Evolutionary conservation across 495 filamentous ascomycete species (phyloP), one percentile per base, ranked within the genome.

Genomic region (Penicillium taxi): DNA sequence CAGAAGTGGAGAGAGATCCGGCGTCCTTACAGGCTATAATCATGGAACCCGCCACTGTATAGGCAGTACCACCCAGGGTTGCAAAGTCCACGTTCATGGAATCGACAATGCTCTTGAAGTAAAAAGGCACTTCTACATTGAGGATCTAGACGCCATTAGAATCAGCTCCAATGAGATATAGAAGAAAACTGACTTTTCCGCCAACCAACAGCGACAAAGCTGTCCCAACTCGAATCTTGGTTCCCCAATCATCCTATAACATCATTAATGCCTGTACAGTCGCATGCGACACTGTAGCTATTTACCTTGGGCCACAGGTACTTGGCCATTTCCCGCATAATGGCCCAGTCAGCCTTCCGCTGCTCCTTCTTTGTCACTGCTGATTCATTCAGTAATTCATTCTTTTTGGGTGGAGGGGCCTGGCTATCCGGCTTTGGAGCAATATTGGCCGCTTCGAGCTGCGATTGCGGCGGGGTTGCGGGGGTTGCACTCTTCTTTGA

Each of bases 71-170:
- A 8, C 84, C 88, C 2, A 87, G 53, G 5, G 79, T 69, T 3
- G 77, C 74, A 60, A 96, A 84, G 55, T 96, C 91, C 44, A 98
- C 73, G 55, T 98, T 98, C 86, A 98, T 93, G 14, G 81, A 80
- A 56, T 98, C 91, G 28, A 98, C 83, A 46, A 98, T 98, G 57
- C 71, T 85, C 61, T 96, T 95, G 69, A 98, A 96, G 67, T 94
- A 98, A 61, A 98, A 98, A 3, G 91, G 91, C 25, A 98, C 82
- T 64, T 98, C 86, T 5, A 98, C 93, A 60, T 96, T 98, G 47
- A 96, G 70, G 37, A 94, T 72, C 79, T 83, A 50, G 16, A 21
- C 9, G 22, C 8, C 9, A 3, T 20, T 26, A 61, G 53, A 9
- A 16, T n/a, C 3, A 15, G 9, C 13, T 9, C 4, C 16, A 20